phyloP scores from a whole-genome alignment of 495 filamentous ascomycete genomes.

The Hyphodiscus hymeniophilus region DNA sequence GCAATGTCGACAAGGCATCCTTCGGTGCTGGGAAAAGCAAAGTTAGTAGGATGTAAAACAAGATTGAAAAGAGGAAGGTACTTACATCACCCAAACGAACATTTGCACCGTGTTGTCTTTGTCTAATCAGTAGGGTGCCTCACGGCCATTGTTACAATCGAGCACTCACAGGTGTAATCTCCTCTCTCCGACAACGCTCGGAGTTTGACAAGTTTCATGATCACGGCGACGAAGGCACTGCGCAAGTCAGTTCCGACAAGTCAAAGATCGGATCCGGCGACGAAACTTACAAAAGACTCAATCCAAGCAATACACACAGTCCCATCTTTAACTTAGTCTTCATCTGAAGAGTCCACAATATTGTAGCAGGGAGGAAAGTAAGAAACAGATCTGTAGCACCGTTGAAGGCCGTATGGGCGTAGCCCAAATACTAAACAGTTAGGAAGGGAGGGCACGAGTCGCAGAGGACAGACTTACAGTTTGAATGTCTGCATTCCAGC shows the following conservation, averaged over 20 bases:
- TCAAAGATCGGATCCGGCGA: neutral
- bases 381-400: constrained; percentile 2
- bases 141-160: too few species aligned
- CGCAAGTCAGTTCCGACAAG: neutral
- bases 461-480: constrained; percentile 2
- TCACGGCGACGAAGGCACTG: constrained; percentile 1
- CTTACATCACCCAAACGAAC: constrained; percentile 6
- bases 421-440: neutral
- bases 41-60: neutral
- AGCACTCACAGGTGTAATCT: constrained; percentile 7
- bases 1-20: constrained; percentile 1
- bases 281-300: constrained; percentile 5
- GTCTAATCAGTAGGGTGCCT: too few species aligned
- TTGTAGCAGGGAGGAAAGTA: constrained; percentile 1
- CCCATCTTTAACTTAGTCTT: neutral
- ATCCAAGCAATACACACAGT: neutral
- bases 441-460: neutral
- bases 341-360: constrained; percentile 4
- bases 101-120: constrained; percentile 3
- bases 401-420: constrained; percentile 1
- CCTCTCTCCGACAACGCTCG: neutral
- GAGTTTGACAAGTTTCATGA: constrained; percentile 5
- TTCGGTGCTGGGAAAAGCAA: constrained; percentile 2
- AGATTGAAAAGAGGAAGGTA: neutral
- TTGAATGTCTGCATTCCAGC: neutral